phyloP scores from a whole-genome alignment of 352 stramenopile species.

The Elongisporangium prolatum region DNA sequence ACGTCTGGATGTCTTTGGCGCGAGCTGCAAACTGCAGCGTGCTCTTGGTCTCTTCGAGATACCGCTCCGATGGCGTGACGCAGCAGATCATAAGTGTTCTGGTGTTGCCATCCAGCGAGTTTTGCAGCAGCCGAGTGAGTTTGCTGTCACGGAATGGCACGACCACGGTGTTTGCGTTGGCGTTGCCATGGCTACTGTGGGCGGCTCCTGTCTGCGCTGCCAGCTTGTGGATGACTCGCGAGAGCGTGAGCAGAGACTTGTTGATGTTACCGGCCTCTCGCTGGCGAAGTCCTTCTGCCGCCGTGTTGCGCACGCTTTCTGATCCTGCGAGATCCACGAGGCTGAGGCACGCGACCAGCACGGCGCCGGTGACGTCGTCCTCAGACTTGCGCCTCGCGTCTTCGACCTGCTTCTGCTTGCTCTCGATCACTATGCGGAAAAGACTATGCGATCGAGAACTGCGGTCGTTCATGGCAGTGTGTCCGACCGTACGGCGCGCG shows the following conservation, averaged over 20 bases:
- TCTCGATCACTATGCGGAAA: conserved; percentile 82
- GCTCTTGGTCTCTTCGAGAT: conserved; percentile 80
- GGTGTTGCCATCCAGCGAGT: conserved; percentile 88
- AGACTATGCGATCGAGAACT: conserved; percentile 80
- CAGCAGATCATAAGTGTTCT: conserved; percentile 90
- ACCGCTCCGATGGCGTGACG: conserved; percentile 69
- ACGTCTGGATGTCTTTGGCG: conserved; percentile 88
- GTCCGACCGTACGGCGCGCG: conserved; percentile 49
- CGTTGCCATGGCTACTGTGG: conserved; percentile 22
- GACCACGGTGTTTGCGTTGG: conserved; percentile 1
- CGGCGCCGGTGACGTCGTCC: conserved; percentile 68
- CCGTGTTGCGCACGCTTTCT: conserved; percentile 95
- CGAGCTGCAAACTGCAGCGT: conserved; percentile 92
- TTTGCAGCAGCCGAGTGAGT: conserved; percentile 89
- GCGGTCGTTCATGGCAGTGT: conserved; percentile 79
- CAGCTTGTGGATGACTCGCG: conserved; percentile 91
- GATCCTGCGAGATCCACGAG: conserved; percentile 98
- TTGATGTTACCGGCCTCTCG: conserved; percentile 98
- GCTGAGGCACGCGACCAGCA: conserved; percentile 94
- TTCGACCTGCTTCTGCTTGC: conserved; percentile 45
- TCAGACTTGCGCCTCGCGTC: conserved; percentile 43
- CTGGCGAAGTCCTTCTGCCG: conserved; percentile 90
- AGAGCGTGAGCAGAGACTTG: conserved; percentile 94
- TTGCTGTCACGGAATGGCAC: conserved; percentile 87
- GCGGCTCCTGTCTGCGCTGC: conserved; percentile 21